Percentiles rank a stretch among this genome's conserved stretches.
Evolutionary conservation across 371 early-diverging fungal genomes (phyloP).

Genomic region (Apophysomyces trapeziformis): DNA sequence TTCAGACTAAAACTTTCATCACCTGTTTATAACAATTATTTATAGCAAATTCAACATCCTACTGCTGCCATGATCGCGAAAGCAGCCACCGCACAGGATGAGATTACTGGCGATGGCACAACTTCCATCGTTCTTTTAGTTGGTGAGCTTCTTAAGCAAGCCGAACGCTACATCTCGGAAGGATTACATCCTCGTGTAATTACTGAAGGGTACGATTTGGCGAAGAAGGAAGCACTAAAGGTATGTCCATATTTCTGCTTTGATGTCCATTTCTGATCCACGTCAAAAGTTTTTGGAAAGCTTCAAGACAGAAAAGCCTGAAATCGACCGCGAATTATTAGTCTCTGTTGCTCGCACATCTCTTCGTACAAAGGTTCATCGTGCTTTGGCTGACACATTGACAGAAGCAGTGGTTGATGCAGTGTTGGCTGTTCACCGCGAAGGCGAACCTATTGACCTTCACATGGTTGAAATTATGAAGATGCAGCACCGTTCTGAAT

Average conservation of each 20-base stretch:
- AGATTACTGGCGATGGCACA: conserved; percentile 99
- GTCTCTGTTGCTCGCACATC: conserved; percentile 94
- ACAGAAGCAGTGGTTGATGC: conserved; percentile 98
- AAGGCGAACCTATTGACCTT: conserved; percentile 91
- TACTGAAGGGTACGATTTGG: conserved; percentile 96
- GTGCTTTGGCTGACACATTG: conserved; percentile 87
- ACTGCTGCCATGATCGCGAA: conserved; percentile 99
- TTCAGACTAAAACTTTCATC: conserved; percentile 10
- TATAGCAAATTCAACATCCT: conserved; percentile 99
- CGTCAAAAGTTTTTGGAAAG: conserved; percentile 80
- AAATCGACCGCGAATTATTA: conserved; percentile 91
- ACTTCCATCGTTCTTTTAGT: conserved; percentile 96
- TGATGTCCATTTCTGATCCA: not conserved
- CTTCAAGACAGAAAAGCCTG: conserved; percentile 70
- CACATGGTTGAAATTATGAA: conserved; percentile 99
- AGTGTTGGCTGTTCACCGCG: conserved; percentile 84
- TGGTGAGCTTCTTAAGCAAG: conserved; percentile 96
- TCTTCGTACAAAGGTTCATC: conserved; percentile 95
- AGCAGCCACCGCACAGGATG: conserved; percentile 98
- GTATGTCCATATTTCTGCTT: conserved; percentile 41
- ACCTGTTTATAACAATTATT: conserved; percentile 16
- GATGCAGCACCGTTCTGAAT: conserved; percentile 98
- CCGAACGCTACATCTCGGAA: conserved; percentile 95
- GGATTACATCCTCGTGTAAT: conserved; percentile 97
- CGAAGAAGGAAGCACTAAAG: conserved; percentile 92